These are phyloP conservation scores for Coemansia sp. DNA, from an alignment of 192 early-diverging fungal species.

Conservation along the genomic window DNA sequence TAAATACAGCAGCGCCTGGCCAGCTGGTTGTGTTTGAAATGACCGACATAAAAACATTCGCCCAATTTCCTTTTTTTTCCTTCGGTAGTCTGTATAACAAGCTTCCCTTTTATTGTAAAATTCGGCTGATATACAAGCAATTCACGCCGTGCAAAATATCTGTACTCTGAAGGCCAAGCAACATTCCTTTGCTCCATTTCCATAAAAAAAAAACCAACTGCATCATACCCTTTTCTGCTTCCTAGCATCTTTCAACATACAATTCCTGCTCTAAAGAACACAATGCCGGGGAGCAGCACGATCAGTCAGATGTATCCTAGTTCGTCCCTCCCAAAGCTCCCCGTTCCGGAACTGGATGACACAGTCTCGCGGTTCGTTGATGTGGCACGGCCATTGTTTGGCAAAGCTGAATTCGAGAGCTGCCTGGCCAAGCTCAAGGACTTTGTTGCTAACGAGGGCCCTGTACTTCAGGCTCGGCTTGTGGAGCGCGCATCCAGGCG, in stretches of 20 bases:
- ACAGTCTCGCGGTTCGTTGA: slow-evolving; percentile 57
- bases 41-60: not conserved
- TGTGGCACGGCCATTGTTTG: slow-evolving; percentile 55
- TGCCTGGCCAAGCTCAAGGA: slow-evolving; percentile 52
- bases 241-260: not conserved
- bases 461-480: slow-evolving; percentile 56
- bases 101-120: not conserved
- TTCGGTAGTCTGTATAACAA: too few relatives aligned
- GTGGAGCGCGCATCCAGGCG: slow-evolving; percentile 34
- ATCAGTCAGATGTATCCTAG: slow-evolving; percentile 11
- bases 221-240: not conserved
- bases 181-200: not conserved
- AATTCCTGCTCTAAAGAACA: not conserved
- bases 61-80: not conserved
- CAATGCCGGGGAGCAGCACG: slow-evolving; percentile 16
- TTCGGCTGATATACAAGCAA: not conserved
- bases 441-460: slow-evolving; percentile 54
- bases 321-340: slow-evolving; percentile 51
- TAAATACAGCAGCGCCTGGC: not conserved
- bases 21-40: not conserved
- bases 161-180: not conserved
- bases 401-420: slow-evolving; percentile 53
- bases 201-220: not conserved
- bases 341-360: slow-evolving; percentile 61
- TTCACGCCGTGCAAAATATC: not conserved